Base-by-base conservation (phyloP, 495 filamentous ascomycete genomes). In the Amniculicola lignicola region DNA sequence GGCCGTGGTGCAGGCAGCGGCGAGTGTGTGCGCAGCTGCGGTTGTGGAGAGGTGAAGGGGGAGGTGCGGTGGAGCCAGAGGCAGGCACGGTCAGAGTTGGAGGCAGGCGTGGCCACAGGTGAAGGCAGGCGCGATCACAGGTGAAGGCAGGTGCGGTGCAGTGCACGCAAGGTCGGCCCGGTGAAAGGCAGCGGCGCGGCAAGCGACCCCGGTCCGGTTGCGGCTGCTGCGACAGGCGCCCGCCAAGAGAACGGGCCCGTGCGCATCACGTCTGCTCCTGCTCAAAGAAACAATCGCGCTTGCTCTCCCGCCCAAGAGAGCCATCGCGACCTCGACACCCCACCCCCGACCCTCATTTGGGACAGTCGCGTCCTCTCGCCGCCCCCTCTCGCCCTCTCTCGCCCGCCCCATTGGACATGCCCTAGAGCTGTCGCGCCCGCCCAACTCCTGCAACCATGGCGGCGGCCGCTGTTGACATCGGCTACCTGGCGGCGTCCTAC, bases 401-500 rank as follows among this genome's bases (percentile, higher is more conserved):
- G 15, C 19, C 19, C 44, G 28, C 59, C 28, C 25, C 45, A 36
- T 49, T 41, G 44, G 54, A 4, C 35, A 65, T 63, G 63, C 39
- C 38, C 29, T 62, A 66, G 53, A 15, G 7, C 31, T 25, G 35
- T 21, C 40, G 16, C 11, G n/a, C 15, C 57, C 22, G 12, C 45
- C 24, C 27, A 19, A 14, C 31, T 18, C 21, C 23, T 48, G 46
- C 55, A 72, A 81, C 61, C 57, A 93, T 93, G 89, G 88, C 88
- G 63, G 79, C 85, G 57, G 82, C 79, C 42, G 82, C 80, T 44
- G 73, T 92, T 15, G 88, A 95, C 75, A 67, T 88, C 42, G 77
- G 79, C 57, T 92, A 87, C 72, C 72, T 96, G 46, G 79, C 88
- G 58, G 75, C 82, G 24, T 88, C 89, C 69, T 85, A 85, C 69